phyloP scores from a whole-genome alignment of 2,329 filamentous ascomycete species.

The Alternaria novae-zelandiae region DNA sequence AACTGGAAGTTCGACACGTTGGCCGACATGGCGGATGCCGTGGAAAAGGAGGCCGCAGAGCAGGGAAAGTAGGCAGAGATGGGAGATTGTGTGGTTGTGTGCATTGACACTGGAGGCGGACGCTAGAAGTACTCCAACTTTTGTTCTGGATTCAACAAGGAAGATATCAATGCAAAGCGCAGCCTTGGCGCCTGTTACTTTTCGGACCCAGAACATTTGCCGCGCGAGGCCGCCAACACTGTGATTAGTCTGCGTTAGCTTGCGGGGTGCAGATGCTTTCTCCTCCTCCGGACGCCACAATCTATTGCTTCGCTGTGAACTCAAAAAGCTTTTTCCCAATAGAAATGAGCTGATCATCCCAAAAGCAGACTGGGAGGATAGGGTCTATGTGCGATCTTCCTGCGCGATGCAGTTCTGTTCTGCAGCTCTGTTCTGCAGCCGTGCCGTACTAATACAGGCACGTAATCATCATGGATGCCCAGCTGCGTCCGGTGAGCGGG shows the following conservation, averaged over 20 bases:
- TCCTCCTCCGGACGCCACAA: background rate
- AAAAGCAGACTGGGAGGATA: background rate
- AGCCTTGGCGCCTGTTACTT: background rate
- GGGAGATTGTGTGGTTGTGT: background rate
- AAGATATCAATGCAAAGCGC: background rate
- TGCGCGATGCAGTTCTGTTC: background rate
- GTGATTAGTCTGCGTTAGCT: background rate
- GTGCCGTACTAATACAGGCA: background rate
- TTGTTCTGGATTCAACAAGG: background rate
- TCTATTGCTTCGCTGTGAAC: background rate
- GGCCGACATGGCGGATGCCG: slow-evolving; percentile 65
- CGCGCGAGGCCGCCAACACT: background rate
- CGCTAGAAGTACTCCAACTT: background rate
- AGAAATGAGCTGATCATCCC: background rate
- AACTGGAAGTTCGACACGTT: slow-evolving; percentile 65
- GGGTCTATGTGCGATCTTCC: background rate
- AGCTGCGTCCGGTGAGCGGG: background rate
- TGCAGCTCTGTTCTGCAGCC: background rate
- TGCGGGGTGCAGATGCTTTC: background rate
- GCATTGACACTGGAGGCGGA: background rate
- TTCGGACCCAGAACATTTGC: slow-evolving; percentile 1
- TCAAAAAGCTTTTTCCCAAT: background rate
- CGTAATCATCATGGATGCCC: background rate
- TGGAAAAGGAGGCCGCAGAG: slow-evolving; percentile 47
- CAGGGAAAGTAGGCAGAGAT: slow-evolving; percentile 1